Evolutionary conservation across 305 asterid species (phyloP).

Genomic region (Plantago coronopus): DNA sequence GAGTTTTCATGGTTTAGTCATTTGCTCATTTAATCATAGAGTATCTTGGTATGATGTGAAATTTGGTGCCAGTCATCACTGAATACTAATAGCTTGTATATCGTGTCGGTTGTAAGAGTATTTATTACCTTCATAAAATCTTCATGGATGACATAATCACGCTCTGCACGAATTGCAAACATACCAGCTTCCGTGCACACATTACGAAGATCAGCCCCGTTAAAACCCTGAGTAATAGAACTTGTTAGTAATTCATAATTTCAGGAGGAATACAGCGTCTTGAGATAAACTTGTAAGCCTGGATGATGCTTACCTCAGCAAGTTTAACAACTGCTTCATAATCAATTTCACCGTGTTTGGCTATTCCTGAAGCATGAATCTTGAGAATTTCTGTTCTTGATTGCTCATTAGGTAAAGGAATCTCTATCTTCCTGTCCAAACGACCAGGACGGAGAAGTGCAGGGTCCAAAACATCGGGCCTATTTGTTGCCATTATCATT

Average conservation of each 20-base stretch:
- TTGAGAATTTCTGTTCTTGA: constrained; percentile 92
- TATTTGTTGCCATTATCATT: constrained; percentile 90
- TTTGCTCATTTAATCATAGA: too few species aligned
- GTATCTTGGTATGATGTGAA: too few species aligned
- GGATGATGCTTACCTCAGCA: constrained; percentile 62
- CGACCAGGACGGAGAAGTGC: constrained; percentile 97
- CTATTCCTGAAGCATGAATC: constrained; percentile 93
- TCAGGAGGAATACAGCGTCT: not conserved
- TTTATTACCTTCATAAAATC: constrained; percentile 85
- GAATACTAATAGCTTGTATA: not conserved
- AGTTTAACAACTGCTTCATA: constrained; percentile 94
- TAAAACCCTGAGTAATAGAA: constrained; percentile 53
- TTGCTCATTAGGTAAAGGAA: constrained; percentile 89
- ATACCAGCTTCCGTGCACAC: constrained; percentile 92
- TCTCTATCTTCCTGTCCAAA: constrained; percentile 82
- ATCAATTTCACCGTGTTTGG: constrained; percentile 97
- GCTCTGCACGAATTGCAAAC: constrained; percentile 84
- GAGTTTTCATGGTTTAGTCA: too few species aligned
- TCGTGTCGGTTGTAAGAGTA: not conserved
- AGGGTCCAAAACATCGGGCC: constrained; percentile 92
- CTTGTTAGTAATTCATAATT: constrained; percentile 3
- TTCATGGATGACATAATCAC: constrained; percentile 95
- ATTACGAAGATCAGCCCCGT: constrained; percentile 86
- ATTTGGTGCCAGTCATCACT: not conserved
- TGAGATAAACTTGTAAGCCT: not conserved